These are phyloP conservation scores for Rhododendron mucronatum DNA, from an alignment of 148 eudicot genomes.

Conservation along the genomic window DNA sequence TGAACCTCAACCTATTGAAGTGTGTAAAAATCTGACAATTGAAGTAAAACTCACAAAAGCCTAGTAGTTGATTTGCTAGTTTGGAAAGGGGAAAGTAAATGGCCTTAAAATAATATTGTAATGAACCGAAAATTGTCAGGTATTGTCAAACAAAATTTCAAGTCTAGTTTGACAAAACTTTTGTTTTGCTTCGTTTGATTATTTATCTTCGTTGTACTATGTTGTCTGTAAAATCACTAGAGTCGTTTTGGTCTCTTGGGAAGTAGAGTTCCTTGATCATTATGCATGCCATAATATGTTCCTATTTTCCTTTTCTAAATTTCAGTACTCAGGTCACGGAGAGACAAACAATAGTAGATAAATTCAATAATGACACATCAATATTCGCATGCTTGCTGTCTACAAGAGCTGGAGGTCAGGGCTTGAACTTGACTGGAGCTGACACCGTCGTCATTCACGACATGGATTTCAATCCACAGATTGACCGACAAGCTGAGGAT, in stretches of 20 bases:
- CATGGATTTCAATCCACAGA: constrained; percentile 99
- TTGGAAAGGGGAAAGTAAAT: not conserved
- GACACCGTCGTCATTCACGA: constrained; percentile 96
- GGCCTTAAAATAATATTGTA: not conserved
- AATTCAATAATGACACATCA: constrained; percentile 70
- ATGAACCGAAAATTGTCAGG: not conserved
- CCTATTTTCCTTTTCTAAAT: constrained; percentile 3
- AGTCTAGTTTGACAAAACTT: not conserved
- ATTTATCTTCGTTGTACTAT: not conserved
- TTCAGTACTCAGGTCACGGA: constrained; percentile 88
- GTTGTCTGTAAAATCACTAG: not conserved
- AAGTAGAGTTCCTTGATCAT: not conserved
- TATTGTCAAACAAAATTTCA: not conserved
- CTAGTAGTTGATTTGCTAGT: not conserved
- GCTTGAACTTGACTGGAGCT: constrained; percentile 88
- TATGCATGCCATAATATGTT: not conserved
- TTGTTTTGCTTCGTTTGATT: not conserved
- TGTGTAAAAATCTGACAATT: not conserved
- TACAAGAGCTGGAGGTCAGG: constrained; percentile 98
- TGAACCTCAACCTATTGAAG: not conserved
- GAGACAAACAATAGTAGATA: constrained; percentile 87
- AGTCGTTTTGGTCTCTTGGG: not conserved
- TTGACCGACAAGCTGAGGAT: constrained; percentile 95
- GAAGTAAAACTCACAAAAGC: not conserved
- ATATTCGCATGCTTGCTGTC: constrained; percentile 95